A percentile compares a stretch with the other conserved stretches of the same genome.
phyloP scores from a whole-genome alignment of 495 filamentous ascomycete species.

The Cetradonia linearis region DNA sequence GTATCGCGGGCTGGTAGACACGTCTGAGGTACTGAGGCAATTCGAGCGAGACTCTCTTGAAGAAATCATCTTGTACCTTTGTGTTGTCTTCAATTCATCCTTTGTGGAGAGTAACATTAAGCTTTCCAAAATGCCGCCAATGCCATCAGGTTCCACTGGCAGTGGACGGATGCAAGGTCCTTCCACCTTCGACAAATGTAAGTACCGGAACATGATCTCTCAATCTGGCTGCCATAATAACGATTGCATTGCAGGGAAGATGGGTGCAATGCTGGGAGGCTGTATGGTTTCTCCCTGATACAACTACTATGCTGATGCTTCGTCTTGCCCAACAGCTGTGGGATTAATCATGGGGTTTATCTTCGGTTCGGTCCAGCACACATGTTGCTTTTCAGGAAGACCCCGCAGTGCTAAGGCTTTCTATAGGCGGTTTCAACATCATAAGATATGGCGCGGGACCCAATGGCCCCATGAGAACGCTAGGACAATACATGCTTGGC shows the following conservation, averaged over 20 bases:
- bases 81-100: too few species aligned
- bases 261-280: constrained; percentile 95
- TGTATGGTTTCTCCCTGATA: constrained; percentile 48
- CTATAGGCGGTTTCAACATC: constrained; percentile 77
- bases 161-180: constrained; percentile 45
- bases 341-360: constrained; percentile 96
- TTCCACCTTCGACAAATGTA: constrained; percentile 89
- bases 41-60: background rate
- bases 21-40: too few species aligned
- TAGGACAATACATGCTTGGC: constrained; percentile 96
- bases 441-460: constrained; percentile 87
- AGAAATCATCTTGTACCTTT: background rate
- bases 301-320: background rate
- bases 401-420: background rate
- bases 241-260: constrained; percentile 61
- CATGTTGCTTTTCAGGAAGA: background rate
- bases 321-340: constrained; percentile 50
- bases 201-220: constrained; percentile 28
- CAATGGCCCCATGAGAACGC: constrained; percentile 82
- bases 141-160: constrained; percentile 41
- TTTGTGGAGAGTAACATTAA: too few species aligned
- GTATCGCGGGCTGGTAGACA: constrained; percentile 93
- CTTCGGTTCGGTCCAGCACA: constrained; percentile 52
- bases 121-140: constrained; percentile 50
- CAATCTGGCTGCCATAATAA: constrained; percentile 13